A percentile compares a stretch with the other conserved stretches of the same genome.
Evolutionary conservation across 192 early-diverging fungal species (phyloP).

Genomic region (Umbelopsis vinacea): DNA sequence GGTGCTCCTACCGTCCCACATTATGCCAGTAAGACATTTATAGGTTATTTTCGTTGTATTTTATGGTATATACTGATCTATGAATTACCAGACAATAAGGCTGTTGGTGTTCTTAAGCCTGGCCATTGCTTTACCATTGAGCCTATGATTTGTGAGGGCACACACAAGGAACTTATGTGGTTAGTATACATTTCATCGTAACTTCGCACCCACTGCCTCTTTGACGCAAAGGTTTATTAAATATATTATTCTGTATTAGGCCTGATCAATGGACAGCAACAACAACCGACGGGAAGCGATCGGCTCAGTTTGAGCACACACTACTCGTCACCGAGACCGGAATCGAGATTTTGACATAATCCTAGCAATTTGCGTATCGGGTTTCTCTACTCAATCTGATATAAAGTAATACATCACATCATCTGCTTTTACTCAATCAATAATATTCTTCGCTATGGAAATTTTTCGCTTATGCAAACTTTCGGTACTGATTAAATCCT

Average conservation of each 20-base stretch:
- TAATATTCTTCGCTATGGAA: no score
- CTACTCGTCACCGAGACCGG: constrained; percentile 91
- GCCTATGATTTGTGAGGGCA: constrained; percentile 96
- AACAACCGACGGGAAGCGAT: constrained; percentile 92
- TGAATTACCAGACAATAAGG: constrained; percentile 74
- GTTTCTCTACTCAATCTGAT: no score
- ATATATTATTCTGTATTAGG: constrained; percentile 30
- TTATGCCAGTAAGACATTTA: constrained; percentile 67
- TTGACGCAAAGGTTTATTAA: not conserved
- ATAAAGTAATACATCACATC: no score
- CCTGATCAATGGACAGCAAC: constrained; percentile 90
- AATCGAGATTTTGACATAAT: constrained; percentile 77
- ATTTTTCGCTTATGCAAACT: no score
- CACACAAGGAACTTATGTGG: constrained; percentile 66
- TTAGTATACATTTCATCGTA: not conserved
- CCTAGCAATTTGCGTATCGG: no score
- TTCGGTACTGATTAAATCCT: no score
- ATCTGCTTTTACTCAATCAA: no score
- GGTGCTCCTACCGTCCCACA: constrained; percentile 89
- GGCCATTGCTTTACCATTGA: constrained; percentile 98
- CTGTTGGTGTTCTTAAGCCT: constrained; percentile 91
- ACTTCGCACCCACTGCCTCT: not conserved
- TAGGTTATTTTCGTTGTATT: not conserved
- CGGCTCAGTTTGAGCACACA: constrained; percentile 97
- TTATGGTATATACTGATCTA: not conserved